Base-by-base conservation (phyloP, 108 stramenopile genomes). In the Pseudonitzschia multiseries region DNA sequence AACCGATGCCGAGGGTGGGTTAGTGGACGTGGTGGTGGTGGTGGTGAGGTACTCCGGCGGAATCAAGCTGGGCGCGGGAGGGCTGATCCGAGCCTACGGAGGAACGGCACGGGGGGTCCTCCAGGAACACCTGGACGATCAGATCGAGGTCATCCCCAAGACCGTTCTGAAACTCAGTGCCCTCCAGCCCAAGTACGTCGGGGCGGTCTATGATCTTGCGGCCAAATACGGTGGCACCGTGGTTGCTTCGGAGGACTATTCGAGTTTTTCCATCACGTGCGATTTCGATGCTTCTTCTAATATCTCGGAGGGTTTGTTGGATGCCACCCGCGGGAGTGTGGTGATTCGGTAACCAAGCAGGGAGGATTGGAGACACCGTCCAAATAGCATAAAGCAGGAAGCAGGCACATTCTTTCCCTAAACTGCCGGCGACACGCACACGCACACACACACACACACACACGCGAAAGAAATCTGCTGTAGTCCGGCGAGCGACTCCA, bases 21-120 rank as follows among this genome's bases (percentile, higher is more conserved):
- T 95, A 51, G 78, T 86, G 0, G 85, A 95, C 71, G 79, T 78
- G n/a, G 62, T 95, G 0, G 91, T 89, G 53, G 78, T 89, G 1
- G 87, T 95, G 0, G 90, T 95, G 13, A 72, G 94, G 70, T 95
- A 95, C 71, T 95, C 76, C 74, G 93, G 87, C 10, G 94, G 94
- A 6, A 84, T 93, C 63, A 91, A 91, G 79, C 67, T 95, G 24
- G 94, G 94, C 21, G 89, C 94, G 31, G 94, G 91, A 21, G 91
- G 94, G 0, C 70, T 95, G 53, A 95, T 95, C 70, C 88, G 94
- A 56, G 91, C 91, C 36, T 95, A 93, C 70, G 91, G 94, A 12
- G 86, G 78, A 32, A 68, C 89, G 6, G 91, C 91, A 3, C 71
- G 94, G 28, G 75, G 74, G 53, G 90, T 83, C 0, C 67, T 93